Base-by-base conservation (phyloP, 805 yeast genomes). In the Suhomyces tanzawaensis region DNA sequence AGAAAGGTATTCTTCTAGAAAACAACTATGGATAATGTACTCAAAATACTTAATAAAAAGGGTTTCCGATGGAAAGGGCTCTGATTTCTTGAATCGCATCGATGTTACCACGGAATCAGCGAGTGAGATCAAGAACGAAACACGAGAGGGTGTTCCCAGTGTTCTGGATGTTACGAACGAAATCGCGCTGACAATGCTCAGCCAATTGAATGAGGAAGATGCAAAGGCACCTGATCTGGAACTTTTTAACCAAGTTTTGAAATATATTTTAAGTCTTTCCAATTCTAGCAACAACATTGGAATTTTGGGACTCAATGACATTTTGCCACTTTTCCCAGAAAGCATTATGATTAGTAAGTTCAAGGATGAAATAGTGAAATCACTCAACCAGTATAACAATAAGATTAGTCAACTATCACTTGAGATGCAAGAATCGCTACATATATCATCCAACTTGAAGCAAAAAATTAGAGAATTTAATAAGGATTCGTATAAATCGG, bases 281-380 rank as follows among this genome's bases (percentile, higher is more conserved):
- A 53, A 53, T 37, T 37, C 54, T 21, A 45, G 41, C 18, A 51
- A 55, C 19, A 46, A 48, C 15, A 37, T 50, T 3, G 58, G 55
- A 24, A 51, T 75, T 11, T 55, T 85, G 15, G 74, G 81, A 3
- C 80, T 93, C 30, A 89, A 85, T 45, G 98, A 93, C 51, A 54
- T 93, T 28, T 62, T 93, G 35, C 95, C 95, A 2, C 64, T 87
- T 22, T 82, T 93, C 46, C 96, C 97, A 0, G 90, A 88, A 48
- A 79, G 85, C 40, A 76, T 85, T 0, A 79, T 86, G 19, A 81
- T 93, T 34, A 93, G 86, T 46, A 81, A 84, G 42, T 77, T 93
- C 52, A 87, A 88, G 47, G 85, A 84, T 32, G 95, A 89, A 48
- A 77, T 93, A 29, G 86, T 90, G 22, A 69, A 71, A 32, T 82